Conservation (phyloP, 2,329 filamentous ascomycete genomes). For the Venturia oleaginea region DNA sequence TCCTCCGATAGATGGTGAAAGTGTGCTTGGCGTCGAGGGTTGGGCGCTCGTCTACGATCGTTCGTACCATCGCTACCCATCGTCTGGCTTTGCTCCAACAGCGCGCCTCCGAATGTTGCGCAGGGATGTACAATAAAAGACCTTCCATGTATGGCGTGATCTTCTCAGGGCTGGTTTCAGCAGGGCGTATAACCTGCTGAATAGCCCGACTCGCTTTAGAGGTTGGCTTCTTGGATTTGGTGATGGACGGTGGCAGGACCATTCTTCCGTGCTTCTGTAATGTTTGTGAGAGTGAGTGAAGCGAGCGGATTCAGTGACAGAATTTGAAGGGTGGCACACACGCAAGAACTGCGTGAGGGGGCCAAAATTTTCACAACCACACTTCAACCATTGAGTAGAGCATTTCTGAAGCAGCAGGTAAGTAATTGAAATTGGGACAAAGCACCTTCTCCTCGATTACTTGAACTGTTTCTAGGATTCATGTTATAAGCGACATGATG, state of each 20-base stretch:
- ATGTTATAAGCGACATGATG: no score
- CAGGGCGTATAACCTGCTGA: background rate
- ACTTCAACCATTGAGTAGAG: background rate
- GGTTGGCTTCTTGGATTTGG: background rate
- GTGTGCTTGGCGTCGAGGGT: background rate
- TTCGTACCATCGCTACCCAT: background rate
- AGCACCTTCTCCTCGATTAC: background rate
- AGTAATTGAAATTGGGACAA: background rate
- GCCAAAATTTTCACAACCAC: background rate
- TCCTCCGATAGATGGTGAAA: background rate
- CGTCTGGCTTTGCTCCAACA: slow-evolving; percentile 54
- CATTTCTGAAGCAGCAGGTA: background rate
- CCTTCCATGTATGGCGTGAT: slow-evolving; percentile 79
- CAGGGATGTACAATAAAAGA: slow-evolving; percentile 88
- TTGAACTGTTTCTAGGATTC: no score
- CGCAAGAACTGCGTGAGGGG: background rate
- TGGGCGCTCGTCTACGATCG: background rate
- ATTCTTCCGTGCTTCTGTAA: background rate
- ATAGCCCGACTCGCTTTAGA: background rate
- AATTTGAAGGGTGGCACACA: background rate
- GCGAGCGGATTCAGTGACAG: background rate
- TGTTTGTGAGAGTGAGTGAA: background rate
- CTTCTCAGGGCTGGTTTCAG: slow-evolving; percentile 48
- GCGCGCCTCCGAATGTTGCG: slow-evolving; percentile 76
- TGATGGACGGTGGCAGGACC: background rate